Conservation (phyloP, 306 rosid species). For the Cicer arietinum region DNA sequence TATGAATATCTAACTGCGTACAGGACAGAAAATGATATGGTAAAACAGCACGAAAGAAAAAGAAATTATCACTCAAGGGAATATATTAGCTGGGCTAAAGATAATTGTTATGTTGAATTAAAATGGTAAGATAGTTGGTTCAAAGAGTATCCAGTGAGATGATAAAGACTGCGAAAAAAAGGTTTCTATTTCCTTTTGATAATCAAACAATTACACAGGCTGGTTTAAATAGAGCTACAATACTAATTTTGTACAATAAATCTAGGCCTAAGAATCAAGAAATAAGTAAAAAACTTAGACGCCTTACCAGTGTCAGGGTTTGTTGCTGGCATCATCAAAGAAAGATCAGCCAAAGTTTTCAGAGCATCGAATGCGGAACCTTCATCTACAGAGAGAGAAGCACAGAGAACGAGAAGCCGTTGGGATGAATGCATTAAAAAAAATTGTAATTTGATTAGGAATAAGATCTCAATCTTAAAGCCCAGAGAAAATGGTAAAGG, state of each 20-base stretch:
- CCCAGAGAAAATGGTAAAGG: conserved; percentile 34
- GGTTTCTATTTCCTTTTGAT: too few relatives aligned
- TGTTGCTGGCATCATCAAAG: conserved; percentile 86
- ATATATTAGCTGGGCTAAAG: background rate
- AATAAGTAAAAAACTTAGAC: conserved; percentile 28
- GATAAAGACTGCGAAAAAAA: background rate
- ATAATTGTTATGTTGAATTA: conserved; percentile 21
- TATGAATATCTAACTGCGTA: conserved; percentile 24
- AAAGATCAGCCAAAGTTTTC: conserved; percentile 84
- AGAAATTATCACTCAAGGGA: conserved; percentile 1
- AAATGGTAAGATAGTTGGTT: conserved; percentile 5
- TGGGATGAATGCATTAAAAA: conserved; percentile 7
- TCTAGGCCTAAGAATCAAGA: too few relatives aligned
- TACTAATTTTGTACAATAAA: too few relatives aligned
- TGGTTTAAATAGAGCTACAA: too few relatives aligned
- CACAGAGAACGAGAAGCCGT: conserved; percentile 5
- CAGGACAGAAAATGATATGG: conserved; percentile 32
- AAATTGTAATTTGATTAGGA: too few relatives aligned
- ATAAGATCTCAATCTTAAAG: conserved; percentile 32
- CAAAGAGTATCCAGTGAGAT: conserved; percentile 24
- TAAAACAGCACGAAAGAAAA: conserved; percentile 22
- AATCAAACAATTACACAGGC: too few relatives aligned
- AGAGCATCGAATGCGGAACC: conserved; percentile 82
- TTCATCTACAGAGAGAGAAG: conserved; percentile 67
- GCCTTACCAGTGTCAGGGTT: conserved; percentile 67